phyloP scores from a whole-genome alignment of 257 asterid genomes.

The Solanum acaule region DNA sequence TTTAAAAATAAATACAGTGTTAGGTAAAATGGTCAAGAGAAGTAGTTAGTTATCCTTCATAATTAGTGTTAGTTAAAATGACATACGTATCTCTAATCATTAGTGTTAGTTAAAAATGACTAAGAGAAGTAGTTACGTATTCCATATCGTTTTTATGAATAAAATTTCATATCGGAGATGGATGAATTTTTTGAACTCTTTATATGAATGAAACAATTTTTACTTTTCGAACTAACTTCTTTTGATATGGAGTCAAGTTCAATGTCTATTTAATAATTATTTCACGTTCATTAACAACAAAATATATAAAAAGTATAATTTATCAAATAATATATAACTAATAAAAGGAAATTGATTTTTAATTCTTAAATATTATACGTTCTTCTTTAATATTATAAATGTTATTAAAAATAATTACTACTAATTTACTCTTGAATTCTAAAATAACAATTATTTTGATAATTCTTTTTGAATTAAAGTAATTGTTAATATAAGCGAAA shows the following conservation, averaged over 20 bases:
- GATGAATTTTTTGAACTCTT: not conserved
- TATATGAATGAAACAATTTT: not conserved
- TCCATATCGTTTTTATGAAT: rapidly evolving
- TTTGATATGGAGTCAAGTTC: not conserved
- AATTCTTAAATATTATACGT: too few species aligned
- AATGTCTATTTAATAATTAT: too few species aligned
- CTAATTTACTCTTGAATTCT: too few species aligned
- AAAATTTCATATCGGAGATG: too few species aligned
- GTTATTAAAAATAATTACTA: too few species aligned
- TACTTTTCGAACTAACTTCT: not conserved
- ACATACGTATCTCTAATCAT: not conserved
- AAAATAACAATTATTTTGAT: too few species aligned
- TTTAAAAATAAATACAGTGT: not conserved
- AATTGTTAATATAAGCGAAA: not conserved
- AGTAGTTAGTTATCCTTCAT: not conserved
- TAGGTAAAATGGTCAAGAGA: not conserved
- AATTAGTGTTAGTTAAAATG: not conserved
- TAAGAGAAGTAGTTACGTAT: not conserved
- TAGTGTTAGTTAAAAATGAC: not conserved
- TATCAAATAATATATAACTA: not conserved
- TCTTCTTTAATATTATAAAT: not conserved
- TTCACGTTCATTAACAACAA: not conserved
- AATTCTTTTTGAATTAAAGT: too few species aligned
- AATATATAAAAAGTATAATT: too few species aligned
- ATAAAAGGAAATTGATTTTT: not conserved